phyloP scores from a whole-genome alignment of 2,329 filamentous ascomycete genomes.

The Graphiopsis chlorocephala region DNA sequence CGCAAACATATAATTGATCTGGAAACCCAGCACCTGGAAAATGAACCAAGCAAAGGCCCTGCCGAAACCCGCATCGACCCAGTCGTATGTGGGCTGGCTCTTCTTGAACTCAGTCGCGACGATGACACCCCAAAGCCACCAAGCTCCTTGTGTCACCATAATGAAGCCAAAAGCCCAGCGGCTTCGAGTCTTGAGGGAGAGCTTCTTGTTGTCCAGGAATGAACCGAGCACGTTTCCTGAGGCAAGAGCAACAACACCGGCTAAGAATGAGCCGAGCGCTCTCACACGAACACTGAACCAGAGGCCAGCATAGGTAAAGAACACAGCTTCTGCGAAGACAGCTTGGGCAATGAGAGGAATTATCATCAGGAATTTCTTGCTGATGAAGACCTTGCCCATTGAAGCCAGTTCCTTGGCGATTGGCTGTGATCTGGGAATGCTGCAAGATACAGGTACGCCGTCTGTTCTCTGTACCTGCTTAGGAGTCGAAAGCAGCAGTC shows the following conservation, averaged over 20 bases:
- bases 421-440: slow-evolving; percentile 50
- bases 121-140: slow-evolving; percentile 71
- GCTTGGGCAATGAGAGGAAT: slow-evolving; percentile 68
- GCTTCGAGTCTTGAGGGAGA: slow-evolving; percentile 55
- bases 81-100: slow-evolving; percentile 63
- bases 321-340: slow-evolving; percentile 69
- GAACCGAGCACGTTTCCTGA: slow-evolving; percentile 65
- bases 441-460: slow-evolving; percentile 59
- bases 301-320: slow-evolving; percentile 60
- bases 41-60: slow-evolving; percentile 65
- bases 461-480: slow-evolving; percentile 63
- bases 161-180: slow-evolving; percentile 56
- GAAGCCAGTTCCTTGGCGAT: slow-evolving; percentile 59
- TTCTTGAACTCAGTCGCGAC: slow-evolving; percentile 59
- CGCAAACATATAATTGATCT: slow-evolving; percentile 71
- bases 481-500: slow-evolving; percentile 60
- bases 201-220: slow-evolving; percentile 58
- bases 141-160: slow-evolving; percentile 60
- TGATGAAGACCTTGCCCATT: slow-evolving; percentile 59
- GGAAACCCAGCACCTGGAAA: slow-evolving; percentile 65
- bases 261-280: slow-evolving; percentile 68
- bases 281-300: slow-evolving; percentile 70
- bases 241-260: slow-evolving; percentile 64
- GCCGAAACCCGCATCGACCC: slow-evolving; percentile 62
- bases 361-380: slow-evolving; percentile 61